These are phyloP conservation scores for Daldinia caldariorum DNA, from an alignment of 495 filamentous ascomycete genomes.

Conservation along the genomic window DNA sequence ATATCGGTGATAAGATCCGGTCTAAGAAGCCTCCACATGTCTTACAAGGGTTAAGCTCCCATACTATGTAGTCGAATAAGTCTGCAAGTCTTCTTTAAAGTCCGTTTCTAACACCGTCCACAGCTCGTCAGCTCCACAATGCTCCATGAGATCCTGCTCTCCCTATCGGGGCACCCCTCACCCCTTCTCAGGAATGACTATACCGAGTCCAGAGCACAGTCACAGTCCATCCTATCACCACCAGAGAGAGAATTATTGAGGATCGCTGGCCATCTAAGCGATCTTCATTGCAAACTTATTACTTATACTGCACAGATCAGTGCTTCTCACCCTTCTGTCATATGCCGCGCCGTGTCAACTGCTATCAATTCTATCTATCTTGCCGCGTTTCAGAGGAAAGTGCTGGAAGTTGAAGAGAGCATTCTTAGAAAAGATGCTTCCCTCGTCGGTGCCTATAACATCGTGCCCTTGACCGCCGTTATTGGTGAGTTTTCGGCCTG, in stretches of 20 bases:
- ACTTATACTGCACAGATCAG: slow-evolving; percentile 70
- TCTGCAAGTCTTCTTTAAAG: slow-evolving; percentile 10
- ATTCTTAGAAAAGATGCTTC: slow-evolving; percentile 75
- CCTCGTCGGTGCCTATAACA: slow-evolving; percentile 87
- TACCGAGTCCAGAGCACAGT: slow-evolving; percentile 50
- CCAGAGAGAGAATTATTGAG: slow-evolving; percentile 83
- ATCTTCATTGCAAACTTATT: slow-evolving; percentile 76
- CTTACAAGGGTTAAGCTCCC: slow-evolving; percentile 44
- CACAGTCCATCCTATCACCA: slow-evolving; percentile 67
- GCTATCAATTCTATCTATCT: slow-evolving; percentile 79
- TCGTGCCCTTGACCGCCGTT: slow-evolving; percentile 87
- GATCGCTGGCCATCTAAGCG: slow-evolving; percentile 77
- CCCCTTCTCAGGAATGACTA: slow-evolving; percentile 72
- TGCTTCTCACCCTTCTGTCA: slow-evolving; percentile 74
- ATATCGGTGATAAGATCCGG: slow-evolving; percentile 50
- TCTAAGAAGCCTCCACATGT: slow-evolving; percentile 45
- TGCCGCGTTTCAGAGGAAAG: slow-evolving; percentile 78
- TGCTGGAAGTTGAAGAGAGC: slow-evolving; percentile 81
- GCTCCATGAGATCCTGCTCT: slow-evolving; percentile 97
- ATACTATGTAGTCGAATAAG: slow-evolving; percentile 1
- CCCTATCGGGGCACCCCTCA: slow-evolving; percentile 91
- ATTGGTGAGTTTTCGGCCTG: slow-evolving; percentile 85
- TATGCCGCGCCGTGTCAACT: slow-evolving; percentile 89
- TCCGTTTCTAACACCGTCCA: slow-evolving; percentile 21
- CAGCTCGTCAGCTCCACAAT: slow-evolving; percentile 60